Conservation (phyloP, 2,329 filamentous ascomycete species). For the Penicillium brasilianum region DNA sequence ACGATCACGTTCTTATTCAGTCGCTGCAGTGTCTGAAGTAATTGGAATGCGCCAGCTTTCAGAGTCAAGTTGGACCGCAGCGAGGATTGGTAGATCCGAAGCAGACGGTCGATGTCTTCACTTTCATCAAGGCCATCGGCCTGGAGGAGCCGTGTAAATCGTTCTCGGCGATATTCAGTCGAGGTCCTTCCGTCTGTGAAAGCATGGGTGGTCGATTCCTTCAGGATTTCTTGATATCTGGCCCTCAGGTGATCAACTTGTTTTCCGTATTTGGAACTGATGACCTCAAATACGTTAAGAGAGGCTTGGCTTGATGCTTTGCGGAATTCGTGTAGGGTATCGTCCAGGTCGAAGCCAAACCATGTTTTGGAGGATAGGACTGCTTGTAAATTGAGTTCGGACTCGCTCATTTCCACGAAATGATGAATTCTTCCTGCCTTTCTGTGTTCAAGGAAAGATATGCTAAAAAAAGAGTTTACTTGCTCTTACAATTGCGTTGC, state of each 20-base stretch:
- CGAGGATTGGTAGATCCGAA: constrained; percentile 21
- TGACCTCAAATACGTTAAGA: constrained; percentile 36
- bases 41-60: constrained; percentile 44
- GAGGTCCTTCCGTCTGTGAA: constrained; percentile 55
- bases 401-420: background rate
- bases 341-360: constrained; percentile 57
- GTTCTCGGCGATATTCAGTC: constrained; percentile 49
- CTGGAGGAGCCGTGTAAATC: constrained; percentile 44
- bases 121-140: constrained; percentile 20
- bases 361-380: constrained; percentile 40
- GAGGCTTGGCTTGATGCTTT: constrained; percentile 47
- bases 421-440: background rate
- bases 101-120: constrained; percentile 11
- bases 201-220: constrained; percentile 43
- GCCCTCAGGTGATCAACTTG: constrained; percentile 19
- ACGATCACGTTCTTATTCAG: constrained; percentile 49
- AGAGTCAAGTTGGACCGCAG: constrained; percentile 33
- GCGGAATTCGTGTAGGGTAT: constrained; percentile 56
- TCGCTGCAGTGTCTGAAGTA: constrained; percentile 43
- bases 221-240: constrained; percentile 44
- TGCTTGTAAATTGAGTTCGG: constrained; percentile 4
- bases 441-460: background rate
- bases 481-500: background rate
- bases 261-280: constrained; percentile 30
- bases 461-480: background rate